A percentile compares a stretch with the other conserved stretches of the same genome.
Conservation (phyloP, 305 asterid species). For the Solanum chacoense region DNA sequence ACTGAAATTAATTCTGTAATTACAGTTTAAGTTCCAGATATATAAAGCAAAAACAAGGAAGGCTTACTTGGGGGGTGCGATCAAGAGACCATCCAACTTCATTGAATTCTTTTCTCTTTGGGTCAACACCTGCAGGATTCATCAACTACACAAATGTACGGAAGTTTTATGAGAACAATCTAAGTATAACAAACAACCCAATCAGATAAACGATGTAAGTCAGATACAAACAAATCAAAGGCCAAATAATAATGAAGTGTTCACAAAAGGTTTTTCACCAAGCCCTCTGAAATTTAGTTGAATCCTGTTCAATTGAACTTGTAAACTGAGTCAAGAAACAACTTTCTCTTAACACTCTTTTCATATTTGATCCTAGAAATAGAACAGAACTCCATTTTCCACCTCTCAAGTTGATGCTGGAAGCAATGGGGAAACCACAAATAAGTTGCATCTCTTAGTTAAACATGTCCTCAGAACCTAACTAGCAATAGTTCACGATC, state of each 20-base stretch:
- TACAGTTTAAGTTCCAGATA: neutral
- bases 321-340: neutral
- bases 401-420: neutral
- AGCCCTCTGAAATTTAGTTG: neutral
- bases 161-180: neutral
- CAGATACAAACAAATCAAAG: neutral
- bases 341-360: neutral
- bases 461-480: neutral
- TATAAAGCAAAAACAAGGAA: neutral
- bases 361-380: neutral
- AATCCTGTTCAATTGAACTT: neutral
- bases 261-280: neutral
- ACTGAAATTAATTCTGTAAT: neutral
- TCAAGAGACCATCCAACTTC: conserved; percentile 71
- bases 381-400: neutral
- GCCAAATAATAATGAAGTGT: neutral
- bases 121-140: conserved; percentile 24
- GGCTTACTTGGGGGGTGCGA: conserved; percentile 53
- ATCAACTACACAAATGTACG: conserved; percentile 33
- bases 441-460: neutral
- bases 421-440: neutral
- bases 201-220: neutral
- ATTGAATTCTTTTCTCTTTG: conserved; percentile 58
- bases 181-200: neutral
- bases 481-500: neutral